These are phyloP conservation scores for Globisporangium acanthophoron DNA, from an alignment of 352 stramenopile species.

Conservation along the genomic window DNA sequence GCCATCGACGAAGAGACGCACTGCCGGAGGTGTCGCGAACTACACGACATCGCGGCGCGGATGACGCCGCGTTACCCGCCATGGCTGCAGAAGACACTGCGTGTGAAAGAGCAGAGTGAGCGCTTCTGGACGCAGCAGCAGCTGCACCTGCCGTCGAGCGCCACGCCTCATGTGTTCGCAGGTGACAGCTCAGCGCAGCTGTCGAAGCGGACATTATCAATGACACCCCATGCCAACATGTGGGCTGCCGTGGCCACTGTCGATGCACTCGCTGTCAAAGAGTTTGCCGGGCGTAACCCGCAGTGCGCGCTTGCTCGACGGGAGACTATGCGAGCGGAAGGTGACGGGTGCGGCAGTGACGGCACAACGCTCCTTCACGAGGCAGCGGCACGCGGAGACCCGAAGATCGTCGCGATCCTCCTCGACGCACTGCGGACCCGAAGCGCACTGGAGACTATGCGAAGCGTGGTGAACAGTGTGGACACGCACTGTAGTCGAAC, in stretches of 20 bases:
- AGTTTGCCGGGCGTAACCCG: slow-evolving; percentile 29
- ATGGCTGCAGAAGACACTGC: slow-evolving; percentile 62
- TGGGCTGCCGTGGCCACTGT: slow-evolving; percentile 22
- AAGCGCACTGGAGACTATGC: slow-evolving; percentile 23
- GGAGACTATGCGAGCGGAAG: slow-evolving; percentile 9
- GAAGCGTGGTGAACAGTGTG: slow-evolving; percentile 29
- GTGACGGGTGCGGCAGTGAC: slow-evolving; percentile 11
- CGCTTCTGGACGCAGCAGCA: slow-evolving; percentile 27
- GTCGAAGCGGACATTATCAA: neutral
- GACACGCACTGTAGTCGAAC: slow-evolving; percentile 48
- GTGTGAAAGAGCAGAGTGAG: slow-evolving; percentile 29
- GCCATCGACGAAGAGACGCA: slow-evolving; percentile 15
- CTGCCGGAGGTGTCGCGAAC: neutral
- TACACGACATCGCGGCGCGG: too few species aligned
- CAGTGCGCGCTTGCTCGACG: slow-evolving; percentile 28
- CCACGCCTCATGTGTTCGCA: neutral
- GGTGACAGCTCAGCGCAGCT: neutral
- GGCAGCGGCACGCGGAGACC: slow-evolving; percentile 33
- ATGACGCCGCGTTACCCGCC: slow-evolving; percentile 36
- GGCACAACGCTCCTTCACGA: slow-evolving; percentile 48
- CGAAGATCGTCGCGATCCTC: slow-evolving; percentile 28
- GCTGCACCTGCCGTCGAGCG: slow-evolving; percentile 12
- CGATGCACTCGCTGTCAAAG: slow-evolving; percentile 33
- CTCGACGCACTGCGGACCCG: slow-evolving; percentile 29
- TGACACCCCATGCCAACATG: neutral